Conservation (phyloP, 2,329 filamentous ascomycete species). For the Penicillium glabrum region DNA sequence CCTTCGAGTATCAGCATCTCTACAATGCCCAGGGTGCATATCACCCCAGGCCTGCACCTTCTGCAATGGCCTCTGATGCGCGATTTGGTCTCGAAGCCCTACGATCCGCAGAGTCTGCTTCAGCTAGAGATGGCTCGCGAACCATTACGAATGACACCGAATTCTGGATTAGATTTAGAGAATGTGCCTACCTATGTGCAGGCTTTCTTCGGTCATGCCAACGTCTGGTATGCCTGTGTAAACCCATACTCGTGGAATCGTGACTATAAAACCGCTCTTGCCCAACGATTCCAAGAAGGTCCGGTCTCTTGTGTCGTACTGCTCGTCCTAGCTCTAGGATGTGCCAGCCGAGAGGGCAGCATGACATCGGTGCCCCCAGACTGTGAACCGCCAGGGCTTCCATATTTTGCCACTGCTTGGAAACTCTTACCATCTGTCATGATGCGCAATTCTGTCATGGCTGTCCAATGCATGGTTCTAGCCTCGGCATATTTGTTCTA, state of each 20-base stretch:
- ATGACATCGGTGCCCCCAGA: conserved; percentile 70
- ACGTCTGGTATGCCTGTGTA: conserved; percentile 82
- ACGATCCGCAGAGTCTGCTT: conserved; percentile 77
- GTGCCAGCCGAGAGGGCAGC: conserved; percentile 72
- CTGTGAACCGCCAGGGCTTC: conserved; percentile 71
- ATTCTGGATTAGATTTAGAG: conserved; percentile 68
- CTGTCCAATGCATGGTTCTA: conserved; percentile 77
- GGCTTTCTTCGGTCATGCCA: conserved; percentile 77
- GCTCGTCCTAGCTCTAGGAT: conserved; percentile 73
- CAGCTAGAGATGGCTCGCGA: conserved; percentile 79
- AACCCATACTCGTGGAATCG: conserved; percentile 78
- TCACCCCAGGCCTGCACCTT: conserved; percentile 67
- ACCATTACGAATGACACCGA: conserved; percentile 61
- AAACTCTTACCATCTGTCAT: conserved; percentile 73
- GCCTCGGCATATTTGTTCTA: conserved; percentile 83
- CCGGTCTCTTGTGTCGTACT: conserved; percentile 81
- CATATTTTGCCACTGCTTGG: conserved; percentile 82
- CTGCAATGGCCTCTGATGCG: conserved; percentile 79
- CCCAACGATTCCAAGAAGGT: conserved; percentile 50
- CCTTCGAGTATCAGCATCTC: conserved; percentile 64
- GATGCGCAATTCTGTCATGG: conserved; percentile 74
- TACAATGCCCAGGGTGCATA: conserved; percentile 82
- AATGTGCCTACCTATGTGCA: conserved; percentile 74
- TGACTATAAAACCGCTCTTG: conserved; percentile 72
- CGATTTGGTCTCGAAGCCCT: conserved; percentile 70